phyloP scores from a whole-genome alignment of 1,284 basidiomycete genomes.

The Meripilus lineatus region DNA sequence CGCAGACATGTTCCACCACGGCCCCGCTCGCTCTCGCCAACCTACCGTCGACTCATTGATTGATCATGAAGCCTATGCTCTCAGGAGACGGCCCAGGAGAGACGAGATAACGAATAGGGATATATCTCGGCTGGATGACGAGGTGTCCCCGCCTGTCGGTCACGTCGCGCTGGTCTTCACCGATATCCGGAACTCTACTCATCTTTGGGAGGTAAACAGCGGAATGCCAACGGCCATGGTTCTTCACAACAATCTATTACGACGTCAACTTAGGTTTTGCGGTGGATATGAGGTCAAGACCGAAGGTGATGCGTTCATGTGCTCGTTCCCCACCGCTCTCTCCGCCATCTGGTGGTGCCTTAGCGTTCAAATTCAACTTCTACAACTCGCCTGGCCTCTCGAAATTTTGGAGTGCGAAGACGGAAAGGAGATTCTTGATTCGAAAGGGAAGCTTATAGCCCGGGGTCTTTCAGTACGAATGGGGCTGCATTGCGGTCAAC shows the following conservation, averaged over 20 bases:
- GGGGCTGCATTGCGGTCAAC: constrained; percentile 94
- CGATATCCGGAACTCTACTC: constrained; percentile 97
- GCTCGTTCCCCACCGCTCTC: constrained; percentile 88
- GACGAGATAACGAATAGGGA: constrained; percentile 49
- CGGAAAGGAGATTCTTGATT: constrained; percentile 78
- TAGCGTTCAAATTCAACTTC: constrained; percentile 81
- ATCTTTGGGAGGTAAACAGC: constrained; percentile 94
- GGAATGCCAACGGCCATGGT: constrained; percentile 97
- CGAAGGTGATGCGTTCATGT: constrained; percentile 99
- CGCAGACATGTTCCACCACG: constrained; percentile 67
- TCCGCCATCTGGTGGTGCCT: constrained; percentile 92
- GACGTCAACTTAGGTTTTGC: constrained; percentile 84
- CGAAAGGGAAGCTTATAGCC: constrained; percentile 68
- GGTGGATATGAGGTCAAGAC: constrained; percentile 99
- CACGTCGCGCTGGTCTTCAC: constrained; percentile 96
- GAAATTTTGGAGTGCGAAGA: constrained; percentile 94
- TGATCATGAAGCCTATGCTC: constrained; percentile 34
- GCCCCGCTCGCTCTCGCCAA: constrained; percentile 38
- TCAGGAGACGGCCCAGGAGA: constrained; percentile 30
- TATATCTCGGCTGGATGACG: constrained; percentile 65
- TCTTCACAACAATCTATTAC: constrained; percentile 85
- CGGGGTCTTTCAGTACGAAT: constrained; percentile 94
- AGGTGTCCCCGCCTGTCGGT: constrained; percentile 86
- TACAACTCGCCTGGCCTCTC: constrained; percentile 89
- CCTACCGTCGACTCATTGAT: constrained; percentile 40